phyloP scores from a whole-genome alignment of 345 rosid species.

The Linum tenue region DNA sequence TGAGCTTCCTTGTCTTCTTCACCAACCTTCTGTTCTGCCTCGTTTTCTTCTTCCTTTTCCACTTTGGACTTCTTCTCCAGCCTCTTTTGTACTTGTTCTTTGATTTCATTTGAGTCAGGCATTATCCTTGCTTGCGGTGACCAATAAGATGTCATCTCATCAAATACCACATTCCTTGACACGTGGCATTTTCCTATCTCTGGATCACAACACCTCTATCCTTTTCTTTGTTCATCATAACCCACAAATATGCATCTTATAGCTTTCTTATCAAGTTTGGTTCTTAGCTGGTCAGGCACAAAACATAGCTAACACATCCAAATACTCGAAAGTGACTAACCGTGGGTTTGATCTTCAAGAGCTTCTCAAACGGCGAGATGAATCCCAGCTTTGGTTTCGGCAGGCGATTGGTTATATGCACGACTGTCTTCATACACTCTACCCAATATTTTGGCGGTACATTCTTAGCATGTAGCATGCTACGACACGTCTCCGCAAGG shows the following conservation, averaged over 20 bases:
- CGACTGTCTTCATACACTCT: conserved; percentile 1
- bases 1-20: neutral
- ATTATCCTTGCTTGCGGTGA: neutral
- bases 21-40: too few relatives aligned
- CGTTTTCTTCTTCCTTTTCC: too few relatives aligned
- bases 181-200: neutral
- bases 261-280: conserved; percentile 2
- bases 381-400: neutral
- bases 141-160: neutral
- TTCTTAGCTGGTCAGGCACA: neutral
- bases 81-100: neutral
- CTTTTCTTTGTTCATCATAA: neutral
- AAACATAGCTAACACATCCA: neutral
- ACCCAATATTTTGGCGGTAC: neutral
- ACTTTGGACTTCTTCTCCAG: neutral
- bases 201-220: conserved; percentile 9
- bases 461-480: neutral
- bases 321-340: neutral
- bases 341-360: neutral
- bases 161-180: neutral
- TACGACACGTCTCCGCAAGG: neutral
- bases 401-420: neutral
- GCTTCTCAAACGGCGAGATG: neutral
- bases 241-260: neutral
- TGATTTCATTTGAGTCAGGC: neutral